Conservation (phyloP, 2,329 filamentous ascomycete genomes). For the Delphinella strobiligena region DNA sequence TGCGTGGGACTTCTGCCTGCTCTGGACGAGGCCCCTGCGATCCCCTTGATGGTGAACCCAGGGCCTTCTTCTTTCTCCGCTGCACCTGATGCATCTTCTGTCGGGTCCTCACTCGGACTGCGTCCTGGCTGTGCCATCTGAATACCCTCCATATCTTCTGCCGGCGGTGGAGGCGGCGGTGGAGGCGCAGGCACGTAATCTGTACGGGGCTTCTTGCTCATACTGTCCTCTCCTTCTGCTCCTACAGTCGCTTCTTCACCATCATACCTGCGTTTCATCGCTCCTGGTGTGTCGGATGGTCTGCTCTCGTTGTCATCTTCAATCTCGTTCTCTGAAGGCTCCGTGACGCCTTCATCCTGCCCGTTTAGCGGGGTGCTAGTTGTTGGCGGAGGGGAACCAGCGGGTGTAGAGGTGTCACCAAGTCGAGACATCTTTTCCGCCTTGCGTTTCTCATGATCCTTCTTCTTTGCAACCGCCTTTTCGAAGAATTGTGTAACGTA, state of each 20-base stretch:
- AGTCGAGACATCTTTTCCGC: conserved; percentile 13
- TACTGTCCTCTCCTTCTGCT: conserved; percentile 21
- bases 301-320: conserved; percentile 4
- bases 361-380: conserved; percentile 10
- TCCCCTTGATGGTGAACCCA: conserved; percentile 17
- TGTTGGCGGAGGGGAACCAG: conserved; percentile 16
- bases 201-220: conserved; percentile 19
- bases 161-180: conserved; percentile 29
- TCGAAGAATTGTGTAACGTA: conserved; percentile 80
- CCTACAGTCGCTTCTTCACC: conserved; percentile 19
- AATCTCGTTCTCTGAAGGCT: conserved; percentile 16
- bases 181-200: conserved; percentile 20
- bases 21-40: conserved; percentile 11
- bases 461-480: conserved; percentile 68
- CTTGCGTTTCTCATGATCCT: conserved; percentile 54
- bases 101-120: conserved; percentile 1
- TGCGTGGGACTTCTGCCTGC: conserved; percentile 24
- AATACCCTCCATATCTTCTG: conserved; percentile 7
- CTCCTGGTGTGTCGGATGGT: conserved; percentile 7
- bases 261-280: conserved; percentile 16
- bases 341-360: conserved; percentile 14
- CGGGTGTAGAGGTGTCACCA: conserved; percentile 15
- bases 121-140: conserved; percentile 1
- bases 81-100: neutral
- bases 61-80: neutral